Evolutionary conservation across 2,329 filamentous ascomycete genomes (phyloP), one percentile per base, ranked within the genome.

Genomic region (Colletotrichum lindemuthianum): DNA sequence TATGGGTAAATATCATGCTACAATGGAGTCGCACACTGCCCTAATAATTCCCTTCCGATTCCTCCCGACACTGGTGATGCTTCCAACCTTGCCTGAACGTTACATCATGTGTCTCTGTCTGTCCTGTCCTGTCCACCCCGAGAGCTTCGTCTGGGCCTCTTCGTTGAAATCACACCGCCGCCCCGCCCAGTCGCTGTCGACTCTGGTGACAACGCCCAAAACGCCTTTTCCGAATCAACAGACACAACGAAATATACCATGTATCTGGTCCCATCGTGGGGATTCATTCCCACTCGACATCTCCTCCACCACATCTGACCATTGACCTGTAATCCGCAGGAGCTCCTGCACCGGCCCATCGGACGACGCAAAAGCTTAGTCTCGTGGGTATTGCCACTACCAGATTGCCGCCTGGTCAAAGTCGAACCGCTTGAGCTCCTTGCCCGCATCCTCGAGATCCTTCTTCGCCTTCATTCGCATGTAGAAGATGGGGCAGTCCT

Each of bases 401-500:
- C 84, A 86, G 49, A 84, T 81, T 34, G 92, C 86, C 60, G 91
- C 90, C 72, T 88, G 87, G 78, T 97, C 94, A 68, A 89, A 86
- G 79, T 99, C 96, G 78, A 99, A 99, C 71, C 96, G 84, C 70
- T 86, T 86, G 72, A 99, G 78, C 77, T 99, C 96, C 80, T 93
- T 96, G 61, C 94, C 93, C 2, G 90, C 90, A 80, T 99, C 96
- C 77, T 98, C 95, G 43, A 98, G 89, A 76, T 99, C 96, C 83
- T 99, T 99, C 86, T 97, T 97, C 37, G 95, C 95, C 85, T 99
- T 99, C 96, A 99, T 99, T 5, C 96, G 89, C 96, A 99, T 99
- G 78, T 99, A 99, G 78, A 99, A 99, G 73, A 99, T 99, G 1
- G 96, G 96, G 75, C 96, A 99, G 81, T 99, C 96, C 76, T 93